Percentiles rank a stretch among this genome's conserved stretches.
These are phyloP conservation scores for Fonsecaea multimorphosa DNA, from an alignment of 2,329 filamentous ascomycete genomes.

Conservation along the genomic window DNA sequence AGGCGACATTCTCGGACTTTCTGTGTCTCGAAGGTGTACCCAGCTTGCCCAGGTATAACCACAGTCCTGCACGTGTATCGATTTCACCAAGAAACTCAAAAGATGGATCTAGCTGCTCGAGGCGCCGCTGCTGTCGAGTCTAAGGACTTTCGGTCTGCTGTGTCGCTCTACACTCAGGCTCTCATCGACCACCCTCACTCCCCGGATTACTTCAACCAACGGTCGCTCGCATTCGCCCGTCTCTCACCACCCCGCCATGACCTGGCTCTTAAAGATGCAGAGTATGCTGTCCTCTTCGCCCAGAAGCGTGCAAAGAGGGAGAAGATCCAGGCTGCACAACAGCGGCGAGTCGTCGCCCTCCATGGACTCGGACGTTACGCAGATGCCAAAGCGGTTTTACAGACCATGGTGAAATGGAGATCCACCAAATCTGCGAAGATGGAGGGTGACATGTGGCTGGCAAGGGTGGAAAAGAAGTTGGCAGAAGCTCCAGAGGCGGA, in stretches of 20 bases:
- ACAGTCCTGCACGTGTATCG: neutral
- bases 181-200: slow-evolving; percentile 67
- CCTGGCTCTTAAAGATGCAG: slow-evolving; percentile 72
- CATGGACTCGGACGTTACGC: slow-evolving; percentile 73
- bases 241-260: slow-evolving; percentile 61
- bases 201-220: slow-evolving; percentile 79
- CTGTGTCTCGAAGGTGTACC: neutral
- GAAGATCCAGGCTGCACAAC: slow-evolving; percentile 79
- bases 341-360: slow-evolving; percentile 76
- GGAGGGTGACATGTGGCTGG: slow-evolving; percentile 59
- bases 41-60: too few relatives aligned
- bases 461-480: slow-evolving; percentile 61
- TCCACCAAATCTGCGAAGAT: slow-evolving; percentile 43
- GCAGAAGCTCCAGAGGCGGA: slow-evolving; percentile 58
- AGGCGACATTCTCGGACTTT: neutral
- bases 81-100: neutral
- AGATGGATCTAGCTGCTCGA: slow-evolving; percentile 60
- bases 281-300: slow-evolving; percentile 68
- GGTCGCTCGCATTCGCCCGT: slow-evolving; percentile 78
- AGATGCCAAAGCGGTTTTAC: slow-evolving; percentile 75
- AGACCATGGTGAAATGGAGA: slow-evolving; percentile 60
- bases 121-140: slow-evolving; percentile 67
- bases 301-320: slow-evolving; percentile 73
- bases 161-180: slow-evolving; percentile 71
- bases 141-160: slow-evolving; percentile 70